Conservation (phyloP, 2,329 filamentous ascomycete species). For the Verticillium nubilum region DNA sequence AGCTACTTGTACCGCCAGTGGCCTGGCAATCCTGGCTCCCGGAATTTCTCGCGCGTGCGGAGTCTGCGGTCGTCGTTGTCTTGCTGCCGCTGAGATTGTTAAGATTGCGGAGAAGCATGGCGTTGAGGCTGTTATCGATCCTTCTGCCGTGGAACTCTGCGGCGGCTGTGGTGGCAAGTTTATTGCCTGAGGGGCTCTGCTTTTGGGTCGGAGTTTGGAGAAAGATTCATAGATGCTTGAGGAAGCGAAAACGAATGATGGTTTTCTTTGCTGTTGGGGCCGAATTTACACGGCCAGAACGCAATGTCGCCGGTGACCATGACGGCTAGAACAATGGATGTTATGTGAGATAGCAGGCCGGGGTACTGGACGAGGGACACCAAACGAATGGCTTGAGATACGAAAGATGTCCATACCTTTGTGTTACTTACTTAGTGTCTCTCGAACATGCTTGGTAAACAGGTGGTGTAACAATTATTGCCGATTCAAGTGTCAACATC, state of each 20-base stretch:
- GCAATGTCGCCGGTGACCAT: no score
- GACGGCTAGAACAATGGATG: no score
- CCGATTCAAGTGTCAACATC: no score
- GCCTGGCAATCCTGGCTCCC: conserved; percentile 48
- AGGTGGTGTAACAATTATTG: no score
- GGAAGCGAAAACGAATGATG: background rate
- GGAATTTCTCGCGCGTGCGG: conserved; percentile 49
- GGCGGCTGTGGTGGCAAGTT: conserved; percentile 38
- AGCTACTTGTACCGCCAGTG: conserved; percentile 50
- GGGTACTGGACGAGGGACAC: no score
- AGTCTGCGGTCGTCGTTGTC: conserved; percentile 47
- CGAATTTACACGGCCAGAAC: no score
- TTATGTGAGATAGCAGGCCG: no score
- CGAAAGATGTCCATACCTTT: no score
- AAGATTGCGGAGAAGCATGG: conserved; percentile 24
- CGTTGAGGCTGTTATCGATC: conserved; percentile 19
- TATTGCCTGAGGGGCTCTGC: conserved; percentile 20
- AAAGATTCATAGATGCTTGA: background rate
- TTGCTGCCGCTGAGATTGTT: conserved; percentile 36
- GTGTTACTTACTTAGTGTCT: no score
- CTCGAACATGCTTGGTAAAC: no score
- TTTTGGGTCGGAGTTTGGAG: background rate
- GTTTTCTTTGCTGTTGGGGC: no score
- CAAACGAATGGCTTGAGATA: no score
- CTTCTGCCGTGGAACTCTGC: conserved; percentile 27